These are phyloP conservation scores for Plasmopara halstedii DNA, from an alignment of 352 stramenopile genomes.

Conservation along the genomic window DNA sequence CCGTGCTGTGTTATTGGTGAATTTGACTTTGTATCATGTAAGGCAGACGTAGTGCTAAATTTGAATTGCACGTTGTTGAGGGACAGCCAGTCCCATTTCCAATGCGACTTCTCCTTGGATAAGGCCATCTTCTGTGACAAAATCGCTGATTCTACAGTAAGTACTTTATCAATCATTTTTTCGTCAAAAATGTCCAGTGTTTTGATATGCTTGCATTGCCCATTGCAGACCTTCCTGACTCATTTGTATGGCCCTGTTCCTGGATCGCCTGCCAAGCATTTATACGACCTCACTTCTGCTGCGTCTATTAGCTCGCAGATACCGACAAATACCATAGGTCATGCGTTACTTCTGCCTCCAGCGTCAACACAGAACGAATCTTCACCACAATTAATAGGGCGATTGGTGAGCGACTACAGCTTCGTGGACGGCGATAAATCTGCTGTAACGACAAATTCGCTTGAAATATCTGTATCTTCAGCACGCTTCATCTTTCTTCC, in stretches of 20 bases:
- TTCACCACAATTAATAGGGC: conserved; percentile 26
- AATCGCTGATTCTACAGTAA: conserved; percentile 40
- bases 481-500: conserved; percentile 43
- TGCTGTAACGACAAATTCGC: conserved; percentile 12
- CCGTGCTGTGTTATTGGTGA: conserved; percentile 33
- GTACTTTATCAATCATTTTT: conserved; percentile 3
- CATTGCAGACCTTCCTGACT: conserved; percentile 30
- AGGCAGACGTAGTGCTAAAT: conserved; percentile 13
- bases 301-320: conserved; percentile 20
- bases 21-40: conserved; percentile 20
- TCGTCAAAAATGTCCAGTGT: conserved; percentile 3
- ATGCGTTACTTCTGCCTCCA: conserved; percentile 11
- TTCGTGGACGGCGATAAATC: conserved; percentile 1
- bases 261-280: conserved; percentile 15
- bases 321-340: conserved; percentile 11
- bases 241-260: conserved; percentile 31
- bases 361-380: conserved; percentile 11
- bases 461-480: conserved; percentile 35
- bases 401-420: conserved; percentile 8
- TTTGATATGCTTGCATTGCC: neutral
- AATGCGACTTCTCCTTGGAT: conserved; percentile 41
- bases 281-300: conserved; percentile 17
- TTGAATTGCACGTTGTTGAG: conserved; percentile 3
- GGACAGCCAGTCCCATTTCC: conserved; percentile 7
- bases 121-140: conserved; percentile 33